Evolutionary conservation across 371 early-diverging fungal genomes (phyloP).

Genomic region (Smittium culicis): DNA sequence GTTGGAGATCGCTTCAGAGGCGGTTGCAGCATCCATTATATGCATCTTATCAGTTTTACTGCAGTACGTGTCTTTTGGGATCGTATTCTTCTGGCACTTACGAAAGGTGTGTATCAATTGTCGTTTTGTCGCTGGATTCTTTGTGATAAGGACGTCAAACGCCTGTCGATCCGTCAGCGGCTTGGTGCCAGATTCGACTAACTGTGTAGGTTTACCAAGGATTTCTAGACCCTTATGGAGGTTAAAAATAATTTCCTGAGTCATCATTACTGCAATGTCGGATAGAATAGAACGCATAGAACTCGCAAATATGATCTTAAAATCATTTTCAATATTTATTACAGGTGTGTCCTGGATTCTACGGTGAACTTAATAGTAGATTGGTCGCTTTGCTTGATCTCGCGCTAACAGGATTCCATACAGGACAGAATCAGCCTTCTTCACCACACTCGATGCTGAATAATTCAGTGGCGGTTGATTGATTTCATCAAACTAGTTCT

Average conservation of each 20-base stretch:
- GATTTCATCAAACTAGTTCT: neutral
- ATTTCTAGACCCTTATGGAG: neutral
- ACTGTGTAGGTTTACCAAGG: neutral
- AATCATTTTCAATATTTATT: neutral
- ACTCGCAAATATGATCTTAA: neutral
- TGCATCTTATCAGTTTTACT: neutral
- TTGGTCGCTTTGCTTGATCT: neutral
- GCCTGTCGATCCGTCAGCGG: neutral
- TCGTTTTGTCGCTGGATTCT: neutral
- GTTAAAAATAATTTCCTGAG: neutral
- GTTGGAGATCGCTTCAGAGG: neutral
- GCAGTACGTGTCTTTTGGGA: neutral
- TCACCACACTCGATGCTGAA: neutral
- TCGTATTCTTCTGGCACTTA: neutral
- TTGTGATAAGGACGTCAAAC: neutral
- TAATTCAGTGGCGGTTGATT: neutral
- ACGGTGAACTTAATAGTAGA: neutral
- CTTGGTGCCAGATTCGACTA: neutral
- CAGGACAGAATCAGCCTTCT: neutral
- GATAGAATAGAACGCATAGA: neutral
- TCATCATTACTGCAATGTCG: neutral
- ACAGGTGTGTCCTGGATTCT: neutral
- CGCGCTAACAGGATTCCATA: neutral
- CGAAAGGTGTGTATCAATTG: neutral
- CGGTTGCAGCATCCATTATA: neutral